Evolutionary conservation across 441 rosid species (phyloP), one percentile per base, ranked within the genome.

Genomic region (Oxalis stricta): DNA sequence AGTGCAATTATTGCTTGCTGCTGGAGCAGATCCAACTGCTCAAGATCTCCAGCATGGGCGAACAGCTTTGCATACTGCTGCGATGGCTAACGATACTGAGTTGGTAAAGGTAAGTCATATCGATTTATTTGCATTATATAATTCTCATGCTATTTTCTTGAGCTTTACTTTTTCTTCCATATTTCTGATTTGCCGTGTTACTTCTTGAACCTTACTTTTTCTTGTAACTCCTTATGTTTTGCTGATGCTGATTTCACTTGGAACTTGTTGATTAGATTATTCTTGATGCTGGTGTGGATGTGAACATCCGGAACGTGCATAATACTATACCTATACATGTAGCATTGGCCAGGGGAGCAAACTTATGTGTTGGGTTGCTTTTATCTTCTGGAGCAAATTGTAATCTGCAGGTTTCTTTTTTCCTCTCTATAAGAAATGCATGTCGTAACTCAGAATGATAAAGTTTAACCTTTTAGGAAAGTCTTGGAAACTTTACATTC

Each of bases 221-320:
- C 45, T 33, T 7, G 2, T 4, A 18, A 28, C 10, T 33, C 31
- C 36, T 38, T 3, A 29, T 13, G 30, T 17, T 15, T 3, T 1
- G 21, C 19, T 31, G 31, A 46, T 52, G 18, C 33, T 34, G 21
- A 23, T 19, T 45, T 19, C 46, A 37, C 33, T 29, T 50, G 33
- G 49, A 24, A 44, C 32, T 47, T 68, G 38, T 55, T 54, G 22
- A 46, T 46, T 55, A 92, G 99, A 83, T 84, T 55, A 84, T 92
- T 67, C 94, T 92, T 37, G 84, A 82, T 62, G 89, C 93, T 65
- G 99, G 95, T 62, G 99, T 92, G 58, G 89, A 77, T 70, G 96
- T 79, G 41, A 80, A 92, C 66, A 78, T 87, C 46, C 80, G 82
- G 49, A 88, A 87, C 57, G 70, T 73, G 63, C 94, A 78, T 52